Evolutionary conservation across 1,284 basidiomycete genomes (phyloP), one percentile per base, ranked within the genome.

Genomic region (Hypsizygus ulmarius): DNA sequence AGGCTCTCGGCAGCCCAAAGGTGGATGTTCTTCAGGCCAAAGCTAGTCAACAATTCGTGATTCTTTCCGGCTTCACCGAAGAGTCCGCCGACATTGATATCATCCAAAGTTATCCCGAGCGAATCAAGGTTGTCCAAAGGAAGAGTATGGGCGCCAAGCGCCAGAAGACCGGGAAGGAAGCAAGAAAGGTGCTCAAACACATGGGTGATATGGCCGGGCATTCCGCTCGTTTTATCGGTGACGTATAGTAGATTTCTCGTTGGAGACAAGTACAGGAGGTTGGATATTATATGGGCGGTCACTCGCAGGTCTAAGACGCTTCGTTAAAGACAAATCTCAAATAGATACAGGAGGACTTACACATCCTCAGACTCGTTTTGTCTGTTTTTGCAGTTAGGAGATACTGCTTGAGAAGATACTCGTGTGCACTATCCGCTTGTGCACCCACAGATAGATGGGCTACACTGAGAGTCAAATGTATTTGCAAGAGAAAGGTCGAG

Each of bases 131-230:
- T 61, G 47, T 80, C 74, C 37, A 82, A 65, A 64, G 19, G 78
- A 44, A 89, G 73, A 1, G 77, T 76, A 45, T 81, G 75, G 0
- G 69, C 83, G 44, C 88, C 87, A 12, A 90, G 74, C 1, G 87
- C 85, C 47, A 90, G 72, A n/a, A 90, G 65, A 12, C 86, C 88
- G 0, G 86, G 84, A 40, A 89, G 72, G 71, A 90, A 90, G 65
- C 88, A 90, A 8, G 87, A 82, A 43, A 90, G 71, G 58, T 90
- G 87, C 56, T 90, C 87, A 47, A 89, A 81, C 14, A 60, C 64
- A 56, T 84, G 79, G 11, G 74, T 71, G 9, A 77, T 74, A 14
- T 30, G 55, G 54, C 42, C 60, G 53, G 12, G 60, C 53, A 42
- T 63, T 61, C 5, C 70, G 57, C n/a, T 59, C 63, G 39, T 51